Evolutionary conservation across 176 grass and related monocot species (phyloP), one percentile per base, ranked within the genome.

Genomic region (Otatea glauca): DNA sequence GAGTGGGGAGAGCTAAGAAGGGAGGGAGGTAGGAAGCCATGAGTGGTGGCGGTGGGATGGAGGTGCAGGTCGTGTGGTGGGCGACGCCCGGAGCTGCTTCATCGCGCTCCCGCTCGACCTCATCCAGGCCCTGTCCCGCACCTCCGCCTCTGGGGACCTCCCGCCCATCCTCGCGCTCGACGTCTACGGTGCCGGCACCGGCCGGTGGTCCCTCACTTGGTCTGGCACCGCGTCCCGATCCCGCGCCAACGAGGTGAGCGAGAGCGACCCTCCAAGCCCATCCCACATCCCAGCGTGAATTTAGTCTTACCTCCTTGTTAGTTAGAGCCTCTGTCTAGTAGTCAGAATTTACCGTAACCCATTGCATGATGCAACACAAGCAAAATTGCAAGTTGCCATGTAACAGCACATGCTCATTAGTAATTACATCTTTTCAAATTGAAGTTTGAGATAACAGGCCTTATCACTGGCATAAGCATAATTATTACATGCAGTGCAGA

Each of bases 121-220:
- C 81, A 90, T 98, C 77, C 86, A 90, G 34, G 86, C 89, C n/a
- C 86, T 95, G 32, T 87, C 94, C 69, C 86, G 86, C 37, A 92
- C 90, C 67, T 69, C 88, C 17, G 93, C 83, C 39, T 72, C 78
- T 35, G 56, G 65, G 80, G 75, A 79, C 68, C 90, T 98, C 69
- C 96, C 93, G 55, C 88, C 96, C 14, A 80, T 98, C 38, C 93
- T 98, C 59, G 91, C 91, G 14, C 88, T 98, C 71, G 86, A 98
- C 44, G 88, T 98, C 73, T 84, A 77, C 74, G 78, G 75, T 13
- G 39, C 79, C 68, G 70, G 84, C 63, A 86, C 76, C 70, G 81
- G 76, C 70, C 86, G 81, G 15, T 98, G 96, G 93, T 91, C 87
- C 86, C 75, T 98, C 53, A 91, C 93, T 20, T 98, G 96, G 96